Evolutionary conservation across 306 rosid species (phyloP).

Genomic region (Abrus pulchellus): DNA sequence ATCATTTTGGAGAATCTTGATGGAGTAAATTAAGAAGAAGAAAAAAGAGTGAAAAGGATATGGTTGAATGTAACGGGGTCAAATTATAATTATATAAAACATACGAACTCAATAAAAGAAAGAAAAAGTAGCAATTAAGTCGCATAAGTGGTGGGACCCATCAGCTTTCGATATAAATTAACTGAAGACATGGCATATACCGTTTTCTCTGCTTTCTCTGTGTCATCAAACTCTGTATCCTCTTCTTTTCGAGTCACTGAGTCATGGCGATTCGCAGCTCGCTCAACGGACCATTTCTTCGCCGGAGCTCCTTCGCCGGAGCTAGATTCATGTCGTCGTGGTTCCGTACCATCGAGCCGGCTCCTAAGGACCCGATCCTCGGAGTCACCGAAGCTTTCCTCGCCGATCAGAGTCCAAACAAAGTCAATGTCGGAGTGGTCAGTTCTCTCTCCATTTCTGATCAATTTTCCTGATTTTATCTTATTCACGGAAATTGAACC

Average conservation of each 20-base stretch:
- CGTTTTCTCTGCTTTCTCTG: neutral
- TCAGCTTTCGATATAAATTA: neutral
- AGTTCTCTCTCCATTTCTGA: conserved; percentile 47
- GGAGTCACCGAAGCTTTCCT: conserved; percentile 98
- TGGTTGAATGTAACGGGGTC: neutral
- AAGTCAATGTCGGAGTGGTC: conserved; percentile 97
- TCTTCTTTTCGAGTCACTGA: conserved; percentile 37
- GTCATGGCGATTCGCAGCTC: conserved; percentile 67
- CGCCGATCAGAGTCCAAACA: conserved; percentile 87
- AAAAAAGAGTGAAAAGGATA: neutral
- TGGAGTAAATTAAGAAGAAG: neutral
- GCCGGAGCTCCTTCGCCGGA: conserved; percentile 60
- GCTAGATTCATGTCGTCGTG: conserved; percentile 76
- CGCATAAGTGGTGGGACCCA: neutral
- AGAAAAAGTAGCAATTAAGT: neutral
- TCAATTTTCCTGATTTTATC: neutral
- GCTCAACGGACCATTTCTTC: conserved; percentile 38
- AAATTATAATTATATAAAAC: neutral
- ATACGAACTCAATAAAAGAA: neutral
- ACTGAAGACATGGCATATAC: neutral
- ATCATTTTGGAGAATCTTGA: neutral
- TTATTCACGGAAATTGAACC: neutral
- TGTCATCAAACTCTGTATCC: neutral
- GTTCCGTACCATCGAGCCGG: conserved; percentile 83
- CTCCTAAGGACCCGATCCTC: conserved; percentile 97